These are phyloP conservation scores for Penicillium sp. DNA, from an alignment of 2,329 filamentous ascomycete species.

Conservation along the genomic window DNA sequence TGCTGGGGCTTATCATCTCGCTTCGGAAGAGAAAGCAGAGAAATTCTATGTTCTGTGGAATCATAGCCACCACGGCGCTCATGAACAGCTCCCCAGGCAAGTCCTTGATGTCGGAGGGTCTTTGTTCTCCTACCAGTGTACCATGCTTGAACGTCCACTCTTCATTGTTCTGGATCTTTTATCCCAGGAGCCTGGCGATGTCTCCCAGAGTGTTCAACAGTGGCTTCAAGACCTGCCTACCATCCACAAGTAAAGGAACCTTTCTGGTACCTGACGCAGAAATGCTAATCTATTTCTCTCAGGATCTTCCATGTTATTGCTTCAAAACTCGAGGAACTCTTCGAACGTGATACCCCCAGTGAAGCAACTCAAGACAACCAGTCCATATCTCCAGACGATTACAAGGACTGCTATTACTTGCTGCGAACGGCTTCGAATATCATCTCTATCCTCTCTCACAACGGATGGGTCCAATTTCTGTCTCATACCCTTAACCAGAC, in stretches of 20 bases:
- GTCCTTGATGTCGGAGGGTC: slow-evolving; percentile 27
- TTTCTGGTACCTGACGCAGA: neutral
- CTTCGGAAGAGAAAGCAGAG: slow-evolving; percentile 35
- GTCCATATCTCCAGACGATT: slow-evolving; percentile 55
- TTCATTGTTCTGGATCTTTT: slow-evolving; percentile 78
- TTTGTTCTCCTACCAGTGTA: slow-evolving; percentile 38
- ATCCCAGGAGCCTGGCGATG: slow-evolving; percentile 65
- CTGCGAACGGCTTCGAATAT: slow-evolving; percentile 70
- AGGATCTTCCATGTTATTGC: slow-evolving; percentile 39
- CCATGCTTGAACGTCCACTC: slow-evolving; percentile 73
- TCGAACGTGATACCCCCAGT: slow-evolving; percentile 21
- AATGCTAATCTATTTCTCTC: slow-evolving; percentile 19
- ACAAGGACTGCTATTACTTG: slow-evolving; percentile 74
- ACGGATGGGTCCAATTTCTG: slow-evolving; percentile 66
- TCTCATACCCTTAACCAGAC: slow-evolving; percentile 54
- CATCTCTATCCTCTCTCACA: slow-evolving; percentile 62
- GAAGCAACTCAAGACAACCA: slow-evolving; percentile 39
- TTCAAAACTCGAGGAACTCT: slow-evolving; percentile 33
- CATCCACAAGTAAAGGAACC: slow-evolving; percentile 42
- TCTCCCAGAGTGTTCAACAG: slow-evolving; percentile 69
- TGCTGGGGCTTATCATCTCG: slow-evolving; percentile 25
- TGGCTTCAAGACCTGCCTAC: slow-evolving; percentile 65
- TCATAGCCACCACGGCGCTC: slow-evolving; percentile 39
- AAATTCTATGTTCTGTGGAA: slow-evolving; percentile 43
- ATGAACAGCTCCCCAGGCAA: slow-evolving; percentile 36